Evolutionary conservation across 345 rosid species (phyloP), one percentile per base, ranked within the genome.

Genomic region (Kernera saxatilis): DNA sequence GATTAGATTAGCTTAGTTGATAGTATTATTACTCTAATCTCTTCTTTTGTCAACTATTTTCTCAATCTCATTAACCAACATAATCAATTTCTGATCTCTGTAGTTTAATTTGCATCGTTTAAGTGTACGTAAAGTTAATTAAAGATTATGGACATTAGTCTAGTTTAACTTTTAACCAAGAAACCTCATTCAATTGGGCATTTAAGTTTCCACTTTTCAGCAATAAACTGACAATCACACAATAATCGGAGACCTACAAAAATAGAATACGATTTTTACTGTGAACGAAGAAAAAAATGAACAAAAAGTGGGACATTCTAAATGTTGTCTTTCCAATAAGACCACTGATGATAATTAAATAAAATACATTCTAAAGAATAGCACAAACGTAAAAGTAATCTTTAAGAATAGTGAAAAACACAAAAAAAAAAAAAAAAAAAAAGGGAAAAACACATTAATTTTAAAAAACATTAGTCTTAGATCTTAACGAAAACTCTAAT

Each of bases 111-210:
- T 44, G 44, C 25, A 18, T 72, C 46, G 77, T 73, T 73, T 36
- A 66, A 73, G 77, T 73, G 67, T 49, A 48, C 77, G 52, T 73
- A 56, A 66, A 57, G 60, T 65, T 65, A 46, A 23, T 56, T n/a
- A 15, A 46, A 56, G 36, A 46, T 64, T 65, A 65, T 57, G 71
- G 59, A 64, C 64, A 64, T 44, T 72, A 44, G 23, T 44, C 25
- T 54, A 18, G 33, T 27, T 6, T 11, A 66, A 57, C 52, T 29
- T 55, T 30, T n/a, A 45, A 57, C 61, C 67, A 66, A 57, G 77
- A 74, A 74, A 74, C 54, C 72, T 57, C 72, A 58, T 67, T 58
- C 36, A 74, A 58, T 74, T 74, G 62, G 61, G 29, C 62, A 67
- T 67, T 49, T 36, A 73, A 36, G 55, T 72, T 64, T 45, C 32